Base-by-base conservation (phyloP, 225 moss, liverwort and hornwort species). In the Physcomitrellopsis africana region DNA sequence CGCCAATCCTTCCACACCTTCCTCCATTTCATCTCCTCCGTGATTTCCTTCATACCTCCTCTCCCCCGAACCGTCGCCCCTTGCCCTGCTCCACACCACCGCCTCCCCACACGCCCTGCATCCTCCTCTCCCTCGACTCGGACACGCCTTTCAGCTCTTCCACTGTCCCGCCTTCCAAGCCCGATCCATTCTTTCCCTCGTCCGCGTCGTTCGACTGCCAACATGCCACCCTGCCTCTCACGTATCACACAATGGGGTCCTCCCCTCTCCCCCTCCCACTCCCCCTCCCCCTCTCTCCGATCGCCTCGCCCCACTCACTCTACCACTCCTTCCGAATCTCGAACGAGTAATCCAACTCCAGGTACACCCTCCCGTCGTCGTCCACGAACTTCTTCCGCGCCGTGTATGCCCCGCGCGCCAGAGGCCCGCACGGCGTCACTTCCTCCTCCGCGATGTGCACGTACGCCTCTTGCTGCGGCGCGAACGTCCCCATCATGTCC, bases 401-500 rank as follows among this genome's bases (percentile, higher is more conserved):
- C 9, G 92, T 96, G 81, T 94, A 96, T 9, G 92, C 85, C 16
- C 96, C 96, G 43, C 94, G 89, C 7, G 96, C 96, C 54, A 94
- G 47, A 16, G 79, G n/a, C n/a, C 96, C 96, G 26, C 94, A 92
- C 9, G 96, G 96, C 13, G 96, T 96, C 37, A 91, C 91, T 75
- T 96, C 94, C 81, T 96, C 94, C 76, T 94, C 92, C 49, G 94
- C 86, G 15, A 89, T 26, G 45, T 96, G 92, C 58, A 91, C 89
- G 29, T 96, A 96, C 0, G 94, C 86, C 67, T 91, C 94, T 47
- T 77, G 82, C 80, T 91, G 88, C 1, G 96, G 96, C 3, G 89
- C 94, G 12, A 96, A 96, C 14, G 92, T 94, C 61, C 96, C 96
- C 78, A 96, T 88, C 96, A 96, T 96, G 56, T 87, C 83, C 15